A percentile compares a stretch with the other conserved stretches of the same genome.
phyloP scores from a whole-genome alignment of 768 basidiomycete species.

The Stropharia rugosoannulata region DNA sequence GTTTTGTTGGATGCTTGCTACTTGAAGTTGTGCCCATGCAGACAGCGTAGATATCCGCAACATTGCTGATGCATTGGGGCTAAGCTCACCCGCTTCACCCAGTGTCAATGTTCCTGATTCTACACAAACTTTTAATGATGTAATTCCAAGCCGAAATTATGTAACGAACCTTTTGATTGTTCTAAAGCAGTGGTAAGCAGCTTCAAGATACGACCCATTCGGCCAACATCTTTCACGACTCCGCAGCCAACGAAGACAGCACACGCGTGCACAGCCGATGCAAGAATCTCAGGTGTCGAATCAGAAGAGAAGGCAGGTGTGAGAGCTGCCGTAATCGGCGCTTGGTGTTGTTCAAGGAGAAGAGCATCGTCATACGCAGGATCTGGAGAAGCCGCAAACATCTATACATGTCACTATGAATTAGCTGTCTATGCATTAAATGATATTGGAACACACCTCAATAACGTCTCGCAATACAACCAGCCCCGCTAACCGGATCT shows the following conservation, averaged over 20 bases:
- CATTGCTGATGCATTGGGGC: constrained; percentile 95
- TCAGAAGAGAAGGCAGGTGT: constrained; percentile 96
- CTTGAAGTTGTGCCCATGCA: constrained; percentile 93
- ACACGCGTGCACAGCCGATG: constrained; percentile 89
- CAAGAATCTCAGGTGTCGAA: constrained; percentile 92
- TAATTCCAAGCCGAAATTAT: background rate
- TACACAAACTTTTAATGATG: constrained; percentile 26
- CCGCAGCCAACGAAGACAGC: constrained; percentile 96
- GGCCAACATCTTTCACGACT: constrained; percentile 82
- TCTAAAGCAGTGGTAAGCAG: constrained; percentile 84
- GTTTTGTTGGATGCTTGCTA: constrained; percentile 67
- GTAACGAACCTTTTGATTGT: constrained; percentile 75
- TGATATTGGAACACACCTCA: constrained; percentile 47
- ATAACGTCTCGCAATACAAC: constrained; percentile 91
- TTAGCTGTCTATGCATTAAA: background rate
- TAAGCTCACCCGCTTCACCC: constrained; percentile 83
- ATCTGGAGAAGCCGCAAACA: constrained; percentile 85
- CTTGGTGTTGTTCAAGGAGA: constrained; percentile 95
- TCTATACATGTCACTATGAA: constrained; percentile 42
- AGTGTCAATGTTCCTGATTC: constrained; percentile 83
- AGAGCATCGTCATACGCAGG: constrained; percentile 90
- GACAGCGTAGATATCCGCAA: constrained; percentile 88
- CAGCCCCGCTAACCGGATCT: constrained; percentile 90
- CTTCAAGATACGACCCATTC: constrained; percentile 95
- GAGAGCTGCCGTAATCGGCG: constrained; percentile 94